Conservation (phyloP, 2,329 filamentous ascomycete species). For the Metarhizium sp. region DNA sequence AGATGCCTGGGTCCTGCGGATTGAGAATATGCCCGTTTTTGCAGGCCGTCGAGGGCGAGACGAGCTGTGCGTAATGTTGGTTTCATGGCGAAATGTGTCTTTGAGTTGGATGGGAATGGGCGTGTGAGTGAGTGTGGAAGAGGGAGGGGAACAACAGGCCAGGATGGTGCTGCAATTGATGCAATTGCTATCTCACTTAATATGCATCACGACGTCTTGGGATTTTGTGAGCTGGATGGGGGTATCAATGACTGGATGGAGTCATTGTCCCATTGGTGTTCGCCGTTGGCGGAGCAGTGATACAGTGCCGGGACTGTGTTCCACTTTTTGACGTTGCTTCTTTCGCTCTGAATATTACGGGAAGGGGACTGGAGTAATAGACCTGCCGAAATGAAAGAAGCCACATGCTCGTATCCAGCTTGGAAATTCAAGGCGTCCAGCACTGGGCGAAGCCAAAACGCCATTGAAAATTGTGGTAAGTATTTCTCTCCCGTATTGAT, state of each 20-base stretch:
- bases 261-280: background rate
- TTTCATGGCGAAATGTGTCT: conserved; percentile 20
- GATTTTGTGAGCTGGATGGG: background rate
- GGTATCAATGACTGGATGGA: background rate
- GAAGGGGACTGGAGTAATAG: too few species aligned
- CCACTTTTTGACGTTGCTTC: background rate
- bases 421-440: too few species aligned
- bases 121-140: background rate
- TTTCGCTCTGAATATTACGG: too few species aligned
- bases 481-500: too few species aligned
- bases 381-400: too few species aligned
- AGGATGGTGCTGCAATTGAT: background rate
- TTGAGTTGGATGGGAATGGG: background rate
- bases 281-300: background rate
- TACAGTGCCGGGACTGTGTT: background rate
- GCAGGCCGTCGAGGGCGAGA: conserved; percentile 24
- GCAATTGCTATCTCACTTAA: background rate
- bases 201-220: background rate
- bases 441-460: background rate
- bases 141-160: background rate
- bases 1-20: conserved; percentile 62
- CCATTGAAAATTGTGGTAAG: too few species aligned
- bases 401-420: too few species aligned
- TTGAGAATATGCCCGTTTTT: conserved; percentile 35
- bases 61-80: conserved; percentile 23